phyloP scores from a whole-genome alignment of 306 rosid genomes.

The Ormosia semicastrata region DNA sequence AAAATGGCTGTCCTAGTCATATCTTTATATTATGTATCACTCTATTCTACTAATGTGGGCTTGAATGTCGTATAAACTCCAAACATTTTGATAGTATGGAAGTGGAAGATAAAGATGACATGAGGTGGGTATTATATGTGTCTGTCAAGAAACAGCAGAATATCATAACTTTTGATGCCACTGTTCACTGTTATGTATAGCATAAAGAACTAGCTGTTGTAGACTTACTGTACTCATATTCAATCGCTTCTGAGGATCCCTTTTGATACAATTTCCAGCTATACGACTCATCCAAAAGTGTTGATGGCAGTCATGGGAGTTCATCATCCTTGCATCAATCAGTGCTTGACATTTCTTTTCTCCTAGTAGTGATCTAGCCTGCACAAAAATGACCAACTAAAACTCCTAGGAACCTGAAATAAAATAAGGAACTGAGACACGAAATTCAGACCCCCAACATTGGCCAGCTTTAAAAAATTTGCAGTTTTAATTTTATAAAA shows the following conservation, averaged over 20 bases:
- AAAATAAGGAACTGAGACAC: neutral
- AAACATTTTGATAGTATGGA: neutral
- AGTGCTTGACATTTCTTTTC: slow-evolving; percentile 61
- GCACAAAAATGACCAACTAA: neutral
- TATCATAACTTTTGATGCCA: neutral
- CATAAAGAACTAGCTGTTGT: neutral
- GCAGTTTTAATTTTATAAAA: neutral
- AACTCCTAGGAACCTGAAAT: neutral
- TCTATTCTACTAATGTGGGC: neutral
- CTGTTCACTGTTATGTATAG: neutral
- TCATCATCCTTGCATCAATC: slow-evolving; percentile 55
- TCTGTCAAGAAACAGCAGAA: neutral
- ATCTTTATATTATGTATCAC: neutral
- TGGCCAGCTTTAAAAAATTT: neutral
- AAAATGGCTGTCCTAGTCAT: neutral
- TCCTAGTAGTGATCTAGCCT: slow-evolving; percentile 73
- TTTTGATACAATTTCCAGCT: slow-evolving; percentile 62
- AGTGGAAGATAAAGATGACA: neutral
- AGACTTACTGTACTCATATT: slow-evolving; percentile 50
- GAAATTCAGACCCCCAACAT: neutral
- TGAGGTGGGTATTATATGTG: neutral
- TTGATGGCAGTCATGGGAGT: slow-evolving; percentile 64
- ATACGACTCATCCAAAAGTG: slow-evolving; percentile 64
- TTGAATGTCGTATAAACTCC: neutral
- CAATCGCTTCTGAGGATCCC: slow-evolving; percentile 62